phyloP scores from a whole-genome alignment of 169 alveolate species.

The Eimeria acervulina region DNA sequence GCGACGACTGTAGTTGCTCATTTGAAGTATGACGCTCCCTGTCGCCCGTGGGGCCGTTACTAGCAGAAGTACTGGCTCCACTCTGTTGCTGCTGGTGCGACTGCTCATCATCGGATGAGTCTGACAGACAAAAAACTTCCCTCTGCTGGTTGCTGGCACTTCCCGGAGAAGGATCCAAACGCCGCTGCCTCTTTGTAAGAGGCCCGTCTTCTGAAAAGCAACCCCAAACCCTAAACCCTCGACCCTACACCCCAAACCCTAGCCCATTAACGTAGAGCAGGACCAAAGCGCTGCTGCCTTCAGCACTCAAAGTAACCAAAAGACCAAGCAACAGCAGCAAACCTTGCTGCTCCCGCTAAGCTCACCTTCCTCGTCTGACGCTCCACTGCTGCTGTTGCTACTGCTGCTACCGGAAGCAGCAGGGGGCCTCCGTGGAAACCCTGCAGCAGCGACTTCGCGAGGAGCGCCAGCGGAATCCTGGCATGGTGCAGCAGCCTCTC shows the following conservation, averaged over 20 bases:
- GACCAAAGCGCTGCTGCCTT: neutral
- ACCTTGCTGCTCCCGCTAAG: neutral
- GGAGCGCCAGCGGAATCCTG: slow-evolving; percentile 1
- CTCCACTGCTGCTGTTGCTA: slow-evolving; percentile 53
- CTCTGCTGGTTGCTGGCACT: slow-evolving; percentile 2
- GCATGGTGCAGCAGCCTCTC: slow-evolving; percentile 6
- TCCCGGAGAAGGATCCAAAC: neutral
- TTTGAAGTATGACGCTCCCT: neutral
- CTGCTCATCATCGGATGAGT: slow-evolving; percentile 19
- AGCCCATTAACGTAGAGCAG: neutral
- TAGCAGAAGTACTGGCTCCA: neutral
- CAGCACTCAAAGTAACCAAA: neutral
- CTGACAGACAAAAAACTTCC: slow-evolving; percentile 2
- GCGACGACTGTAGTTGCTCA: slow-evolving; percentile 21
- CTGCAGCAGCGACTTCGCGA: neutral
- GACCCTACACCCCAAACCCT: neutral
- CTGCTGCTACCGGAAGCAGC: slow-evolving; percentile 17
- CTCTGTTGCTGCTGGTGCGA: slow-evolving; percentile 32
- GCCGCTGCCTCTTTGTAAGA: slow-evolving; percentile 47
- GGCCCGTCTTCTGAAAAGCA: slow-evolving; percentile 28
- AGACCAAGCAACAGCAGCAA: neutral
- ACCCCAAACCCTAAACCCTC: neutral
- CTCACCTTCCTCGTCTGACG: slow-evolving; percentile 28
- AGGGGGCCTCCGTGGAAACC: neutral
- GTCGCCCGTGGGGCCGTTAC: neutral